These are phyloP conservation scores for Scalesia atractyloides DNA, from an alignment of 129 eudicot genomes.

Conservation along the genomic window DNA sequence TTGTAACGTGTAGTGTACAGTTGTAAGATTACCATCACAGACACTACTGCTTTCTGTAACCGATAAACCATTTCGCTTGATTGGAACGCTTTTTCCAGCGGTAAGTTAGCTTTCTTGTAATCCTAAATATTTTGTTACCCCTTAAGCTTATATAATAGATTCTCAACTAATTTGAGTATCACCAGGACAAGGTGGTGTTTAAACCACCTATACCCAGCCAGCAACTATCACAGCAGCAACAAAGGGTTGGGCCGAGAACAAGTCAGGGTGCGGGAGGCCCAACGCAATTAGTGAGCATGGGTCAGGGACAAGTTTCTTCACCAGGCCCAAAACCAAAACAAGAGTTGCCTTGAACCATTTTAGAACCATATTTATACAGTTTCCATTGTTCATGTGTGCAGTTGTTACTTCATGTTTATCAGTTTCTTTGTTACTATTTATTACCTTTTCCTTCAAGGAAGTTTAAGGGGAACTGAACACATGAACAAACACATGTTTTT, in stretches of 20 bases:
- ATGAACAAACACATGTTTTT: too few relatives aligned
- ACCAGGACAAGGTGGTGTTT: conserved; percentile 72
- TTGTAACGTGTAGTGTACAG: conserved; percentile 59
- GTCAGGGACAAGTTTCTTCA: conserved; percentile 61
- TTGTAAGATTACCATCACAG: conserved; percentile 74
- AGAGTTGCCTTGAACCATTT: conserved; percentile 34
- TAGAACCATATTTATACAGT: not conserved
- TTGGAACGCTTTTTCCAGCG: conserved; percentile 87
- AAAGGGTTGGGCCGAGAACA: conserved; percentile 46
- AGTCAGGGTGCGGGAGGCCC: conserved; percentile 53
- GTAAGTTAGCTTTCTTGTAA: conserved; percentile 38
- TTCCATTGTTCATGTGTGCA: not conserved
- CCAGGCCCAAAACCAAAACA: conserved; percentile 44
- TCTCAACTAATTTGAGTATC: conserved; percentile 7
- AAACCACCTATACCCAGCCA: conserved; percentile 57
- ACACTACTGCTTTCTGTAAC: conserved; percentile 66
- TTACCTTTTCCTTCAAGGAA: too few relatives aligned
- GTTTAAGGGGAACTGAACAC: too few relatives aligned
- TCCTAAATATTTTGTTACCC: not conserved
- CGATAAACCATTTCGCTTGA: conserved; percentile 70
- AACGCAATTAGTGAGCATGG: conserved; percentile 49
- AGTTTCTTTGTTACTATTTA: not conserved
- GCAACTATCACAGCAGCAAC: conserved; percentile 38
- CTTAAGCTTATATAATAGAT: not conserved
- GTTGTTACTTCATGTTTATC: not conserved